Evolutionary conservation across 1,139 yeast species (phyloP).

Genomic region (Scheffersomyces insectosa): DNA sequence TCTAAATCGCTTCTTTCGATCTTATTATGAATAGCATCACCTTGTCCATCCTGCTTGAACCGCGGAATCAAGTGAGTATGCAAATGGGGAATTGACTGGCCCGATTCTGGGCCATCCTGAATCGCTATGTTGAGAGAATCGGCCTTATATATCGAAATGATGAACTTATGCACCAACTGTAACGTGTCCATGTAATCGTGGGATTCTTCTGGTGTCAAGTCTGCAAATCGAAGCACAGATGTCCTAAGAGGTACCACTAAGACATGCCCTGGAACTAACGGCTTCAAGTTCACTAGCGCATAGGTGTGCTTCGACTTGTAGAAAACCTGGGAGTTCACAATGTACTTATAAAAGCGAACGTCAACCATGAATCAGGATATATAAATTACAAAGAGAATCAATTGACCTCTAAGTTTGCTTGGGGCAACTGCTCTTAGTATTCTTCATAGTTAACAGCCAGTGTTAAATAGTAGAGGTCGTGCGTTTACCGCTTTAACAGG

Average conservation of each 20-base stretch:
- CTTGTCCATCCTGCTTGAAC: slow-evolving; percentile 59
- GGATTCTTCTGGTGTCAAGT: slow-evolving; percentile 70
- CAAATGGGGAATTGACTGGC: slow-evolving; percentile 90
- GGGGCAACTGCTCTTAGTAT: too few species aligned
- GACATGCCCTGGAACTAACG: slow-evolving; percentile 88
- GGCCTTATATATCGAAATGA: slow-evolving; percentile 66
- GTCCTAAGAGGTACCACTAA: slow-evolving; percentile 78
- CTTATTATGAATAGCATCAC: slow-evolving; percentile 67
- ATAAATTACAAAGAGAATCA: too few species aligned
- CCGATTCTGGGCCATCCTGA: slow-evolving; percentile 95
- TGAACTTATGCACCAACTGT: slow-evolving; percentile 68
- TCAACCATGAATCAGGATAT: slow-evolving; percentile 11
- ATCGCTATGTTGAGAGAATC: slow-evolving; percentile 85
- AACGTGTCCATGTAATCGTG: slow-evolving; percentile 75
- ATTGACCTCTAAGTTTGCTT: too few species aligned
- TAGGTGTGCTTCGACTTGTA: slow-evolving; percentile 59
- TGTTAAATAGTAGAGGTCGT: too few species aligned
- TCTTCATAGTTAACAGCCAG: too few species aligned
- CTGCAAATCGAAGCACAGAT: slow-evolving; percentile 59
- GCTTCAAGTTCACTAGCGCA: slow-evolving; percentile 87
- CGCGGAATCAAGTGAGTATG: slow-evolving; percentile 94
- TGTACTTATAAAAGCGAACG: slow-evolving; percentile 52
- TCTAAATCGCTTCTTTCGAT: slow-evolving; percentile 51
- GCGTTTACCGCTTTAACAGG: too few species aligned
- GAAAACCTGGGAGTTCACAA: slow-evolving; percentile 66